These are phyloP conservation scores for Sporothrix inflata DNA, from an alignment of 2,329 filamentous ascomycete species.

Conservation along the genomic window DNA sequence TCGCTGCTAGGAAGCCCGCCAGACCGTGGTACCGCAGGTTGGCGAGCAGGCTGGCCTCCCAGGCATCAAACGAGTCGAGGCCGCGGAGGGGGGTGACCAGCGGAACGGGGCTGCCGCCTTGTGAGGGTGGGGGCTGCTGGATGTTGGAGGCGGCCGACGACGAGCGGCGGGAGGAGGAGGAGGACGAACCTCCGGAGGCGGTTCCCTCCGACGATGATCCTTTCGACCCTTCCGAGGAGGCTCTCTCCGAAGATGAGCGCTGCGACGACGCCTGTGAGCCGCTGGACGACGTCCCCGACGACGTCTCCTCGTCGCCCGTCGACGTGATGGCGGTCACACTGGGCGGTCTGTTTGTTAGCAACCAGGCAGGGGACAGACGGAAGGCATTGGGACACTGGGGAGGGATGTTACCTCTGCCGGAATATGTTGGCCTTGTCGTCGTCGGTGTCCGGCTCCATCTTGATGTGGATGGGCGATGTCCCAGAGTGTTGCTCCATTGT, in stretches of 20 bases:
- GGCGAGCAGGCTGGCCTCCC: conserved; percentile 26
- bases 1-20: conserved; percentile 7
- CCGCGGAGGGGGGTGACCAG: conserved; percentile 23
- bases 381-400: not conserved
- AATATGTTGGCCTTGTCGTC: not conserved
- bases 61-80: conserved; percentile 27
- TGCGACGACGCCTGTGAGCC: not conserved
- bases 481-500: not conserved
- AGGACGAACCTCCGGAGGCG: not conserved
- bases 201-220: not conserved
- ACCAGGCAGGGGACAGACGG: not conserved
- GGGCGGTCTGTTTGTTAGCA: not conserved
- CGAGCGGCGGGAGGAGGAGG: not conserved
- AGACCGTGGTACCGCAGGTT: conserved; percentile 30
- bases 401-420: not conserved
- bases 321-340: not conserved
- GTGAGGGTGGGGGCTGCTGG: too few species aligned
- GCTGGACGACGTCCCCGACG: not conserved
- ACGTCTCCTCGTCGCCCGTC: not conserved
- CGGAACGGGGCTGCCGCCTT: not conserved
- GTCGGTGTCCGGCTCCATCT: not conserved
- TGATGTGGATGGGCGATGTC: not conserved
- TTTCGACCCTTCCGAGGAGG: not conserved
- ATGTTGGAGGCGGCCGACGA: not conserved
- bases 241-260: not conserved